Percentiles rank a stretch among this genome's conserved stretches.
Evolutionary conservation across 345 rosid genomes (phyloP).

Genomic region (Linum tenue): DNA sequence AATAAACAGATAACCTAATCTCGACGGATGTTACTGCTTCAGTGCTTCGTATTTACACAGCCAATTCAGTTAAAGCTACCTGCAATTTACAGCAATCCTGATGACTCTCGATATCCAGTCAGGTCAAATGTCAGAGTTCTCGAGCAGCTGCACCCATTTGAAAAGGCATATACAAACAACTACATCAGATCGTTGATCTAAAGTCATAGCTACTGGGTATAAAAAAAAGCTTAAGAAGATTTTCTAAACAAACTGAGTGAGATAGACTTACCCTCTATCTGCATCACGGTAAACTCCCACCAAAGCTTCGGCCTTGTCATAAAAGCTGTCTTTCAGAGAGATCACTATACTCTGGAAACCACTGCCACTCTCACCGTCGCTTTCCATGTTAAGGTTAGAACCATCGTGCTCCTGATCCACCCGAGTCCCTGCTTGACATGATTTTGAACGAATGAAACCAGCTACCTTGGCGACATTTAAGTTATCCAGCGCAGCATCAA

Average conservation of each 20-base stretch:
- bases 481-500: slow-evolving; percentile 95
- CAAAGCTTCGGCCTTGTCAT: slow-evolving; percentile 90
- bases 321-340: slow-evolving; percentile 93
- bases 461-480: slow-evolving; percentile 92
- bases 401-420: slow-evolving; percentile 19
- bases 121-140: slow-evolving; percentile 87
- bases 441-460: slow-evolving; percentile 80
- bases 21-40: too few relatives aligned
- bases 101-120: slow-evolving; percentile 36
- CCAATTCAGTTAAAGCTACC: too few relatives aligned
- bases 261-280: slow-evolving; percentile 45
- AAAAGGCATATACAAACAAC: neutral
- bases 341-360: slow-evolving; percentile 98
- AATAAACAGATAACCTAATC: too few relatives aligned
- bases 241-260: neutral
- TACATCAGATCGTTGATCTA: neutral
- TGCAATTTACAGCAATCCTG: too few relatives aligned
- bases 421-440: slow-evolving; percentile 50
- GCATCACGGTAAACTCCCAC: slow-evolving; percentile 92
- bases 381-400: too few relatives aligned
- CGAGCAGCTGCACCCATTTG: slow-evolving; percentile 61
- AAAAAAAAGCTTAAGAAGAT: neutral
- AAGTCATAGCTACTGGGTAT: neutral
- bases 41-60: too few relatives aligned
- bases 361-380: slow-evolving; percentile 48